Conservation (phyloP, 2,329 filamentous ascomycete genomes). For the Cytospora leucostoma region DNA sequence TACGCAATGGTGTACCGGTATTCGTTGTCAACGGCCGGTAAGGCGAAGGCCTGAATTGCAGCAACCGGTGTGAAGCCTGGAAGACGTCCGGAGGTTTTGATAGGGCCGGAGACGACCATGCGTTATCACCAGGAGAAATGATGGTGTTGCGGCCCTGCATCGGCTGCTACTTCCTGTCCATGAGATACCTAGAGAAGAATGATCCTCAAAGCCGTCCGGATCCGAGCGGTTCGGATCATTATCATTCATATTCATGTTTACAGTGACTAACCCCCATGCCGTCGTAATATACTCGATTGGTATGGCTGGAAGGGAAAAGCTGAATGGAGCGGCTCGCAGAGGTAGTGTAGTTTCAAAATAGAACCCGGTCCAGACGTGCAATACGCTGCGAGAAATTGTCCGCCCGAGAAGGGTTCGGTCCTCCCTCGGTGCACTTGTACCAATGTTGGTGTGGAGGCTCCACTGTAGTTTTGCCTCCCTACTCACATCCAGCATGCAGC, state of each 20-base stretch:
- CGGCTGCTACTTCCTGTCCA: not conserved
- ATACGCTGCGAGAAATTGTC: not conserved
- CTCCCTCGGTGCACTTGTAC: not conserved
- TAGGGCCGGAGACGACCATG: not conserved
- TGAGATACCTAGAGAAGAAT: not conserved
- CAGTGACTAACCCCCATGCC: not conserved
- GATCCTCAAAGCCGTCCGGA: not conserved
- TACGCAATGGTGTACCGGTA: constrained; percentile 1
- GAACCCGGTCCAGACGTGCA: not conserved
- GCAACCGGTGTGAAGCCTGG: not conserved
- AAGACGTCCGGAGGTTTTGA: not conserved
- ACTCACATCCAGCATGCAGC: not conserved
- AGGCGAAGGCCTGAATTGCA: not conserved
- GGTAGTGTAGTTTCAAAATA: not conserved
- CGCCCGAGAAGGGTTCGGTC: not conserved
- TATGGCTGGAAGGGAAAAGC: not conserved
- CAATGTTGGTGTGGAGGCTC: not conserved
- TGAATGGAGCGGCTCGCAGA: not conserved
- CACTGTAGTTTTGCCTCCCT: not conserved
- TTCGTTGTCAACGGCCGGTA: not conserved
- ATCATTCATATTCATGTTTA: not conserved
- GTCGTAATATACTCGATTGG: not conserved
- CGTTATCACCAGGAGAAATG: not conserved
- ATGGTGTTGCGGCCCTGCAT: not conserved
- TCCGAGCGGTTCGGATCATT: not conserved